These are phyloP conservation scores for Blepharisma stoltei DNA, from an alignment of 73 alveolate species.

Conservation along the genomic window DNA sequence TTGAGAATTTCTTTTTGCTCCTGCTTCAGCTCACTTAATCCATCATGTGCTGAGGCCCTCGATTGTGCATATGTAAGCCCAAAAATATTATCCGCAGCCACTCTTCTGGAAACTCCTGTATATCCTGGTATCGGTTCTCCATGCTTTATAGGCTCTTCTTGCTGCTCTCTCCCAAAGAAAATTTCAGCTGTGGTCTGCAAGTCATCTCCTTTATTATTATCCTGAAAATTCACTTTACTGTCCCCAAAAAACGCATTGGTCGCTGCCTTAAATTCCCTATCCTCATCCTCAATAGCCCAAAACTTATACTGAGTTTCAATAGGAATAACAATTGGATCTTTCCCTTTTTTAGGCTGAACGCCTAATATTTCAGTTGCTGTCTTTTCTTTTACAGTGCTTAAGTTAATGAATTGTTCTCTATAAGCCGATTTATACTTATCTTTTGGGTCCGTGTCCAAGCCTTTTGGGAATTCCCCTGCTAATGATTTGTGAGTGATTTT, in stretches of 20 bases:
- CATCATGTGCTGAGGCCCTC: slow-evolving; percentile 54
- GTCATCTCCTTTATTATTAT: slow-evolving; percentile 12
- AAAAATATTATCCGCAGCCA: slow-evolving; percentile 72
- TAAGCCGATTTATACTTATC: slow-evolving; percentile 37
- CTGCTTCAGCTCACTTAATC: neutral
- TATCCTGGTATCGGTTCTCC: slow-evolving; percentile 87
- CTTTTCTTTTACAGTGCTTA: slow-evolving; percentile 28
- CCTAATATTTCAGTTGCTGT: slow-evolving; percentile 58
- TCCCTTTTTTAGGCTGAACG: slow-evolving; percentile 30
- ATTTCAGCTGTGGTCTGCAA: slow-evolving; percentile 35
- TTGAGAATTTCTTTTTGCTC: neutral
- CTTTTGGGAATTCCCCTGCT: slow-evolving; percentile 39
- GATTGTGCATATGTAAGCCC: slow-evolving; percentile 87
- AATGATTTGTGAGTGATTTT: slow-evolving; percentile 41
- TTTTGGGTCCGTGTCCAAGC: slow-evolving; percentile 47
- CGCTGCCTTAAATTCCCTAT: slow-evolving; percentile 38
- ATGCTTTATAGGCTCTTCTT: slow-evolving; percentile 12
- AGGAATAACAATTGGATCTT: slow-evolving; percentile 51
- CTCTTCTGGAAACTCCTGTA: slow-evolving; percentile 74
- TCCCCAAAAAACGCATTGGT: slow-evolving; percentile 36
- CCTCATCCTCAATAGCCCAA: slow-evolving; percentile 61
- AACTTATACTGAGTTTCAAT: slow-evolving; percentile 64
- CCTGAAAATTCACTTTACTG: slow-evolving; percentile 18
- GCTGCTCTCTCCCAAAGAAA: slow-evolving; percentile 55
- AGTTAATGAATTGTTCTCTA: slow-evolving; percentile 40